Evolutionary conservation across 768 basidiomycete species (phyloP).

Genomic region (Suillus discolor): DNA sequence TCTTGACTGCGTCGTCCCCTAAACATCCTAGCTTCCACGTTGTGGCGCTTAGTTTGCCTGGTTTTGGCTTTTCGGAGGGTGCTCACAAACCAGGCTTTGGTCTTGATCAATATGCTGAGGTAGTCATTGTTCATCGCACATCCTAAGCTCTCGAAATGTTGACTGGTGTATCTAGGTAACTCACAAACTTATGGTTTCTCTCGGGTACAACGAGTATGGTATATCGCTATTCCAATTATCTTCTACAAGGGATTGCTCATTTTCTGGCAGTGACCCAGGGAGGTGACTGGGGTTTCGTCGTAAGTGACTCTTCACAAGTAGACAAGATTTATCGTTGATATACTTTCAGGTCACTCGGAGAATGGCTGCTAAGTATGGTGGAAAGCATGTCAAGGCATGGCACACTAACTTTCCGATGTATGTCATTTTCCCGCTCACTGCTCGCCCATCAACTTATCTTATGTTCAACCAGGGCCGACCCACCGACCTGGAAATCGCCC

Average conservation of each 20-base stretch:
- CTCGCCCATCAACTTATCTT: slow-evolving; percentile 23
- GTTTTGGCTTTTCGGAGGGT: slow-evolving; percentile 61
- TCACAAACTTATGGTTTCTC: slow-evolving; percentile 50
- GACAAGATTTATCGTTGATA: neutral
- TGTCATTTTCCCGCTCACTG: neutral
- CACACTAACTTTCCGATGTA: slow-evolving; percentile 52
- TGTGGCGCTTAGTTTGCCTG: slow-evolving; percentile 38
- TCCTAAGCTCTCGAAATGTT: slow-evolving; percentile 3
- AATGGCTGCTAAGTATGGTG: slow-evolving; percentile 39
- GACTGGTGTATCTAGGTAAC: slow-evolving; percentile 34
- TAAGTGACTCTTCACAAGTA: slow-evolving; percentile 20
- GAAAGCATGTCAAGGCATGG: slow-evolving; percentile 50
- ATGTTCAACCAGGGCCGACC: slow-evolving; percentile 3
- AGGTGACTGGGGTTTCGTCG: slow-evolving; percentile 48
- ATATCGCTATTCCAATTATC: neutral
- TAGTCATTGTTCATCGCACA: slow-evolving; percentile 16
- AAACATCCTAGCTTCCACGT: slow-evolving; percentile 63
- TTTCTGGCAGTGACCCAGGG: slow-evolving; percentile 44
- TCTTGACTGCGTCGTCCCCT: slow-evolving; percentile 43
- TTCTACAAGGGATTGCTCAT: neutral
- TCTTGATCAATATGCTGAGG: slow-evolving; percentile 57
- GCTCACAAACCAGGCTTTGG: slow-evolving; percentile 55
- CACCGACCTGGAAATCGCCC: slow-evolving; percentile 29
- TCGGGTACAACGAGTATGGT: slow-evolving; percentile 32
- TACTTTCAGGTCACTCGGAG: slow-evolving; percentile 35